Evolutionary conservation across 352 stramenopile species (phyloP).

Genomic region (Phytophthora citricola): DNA sequence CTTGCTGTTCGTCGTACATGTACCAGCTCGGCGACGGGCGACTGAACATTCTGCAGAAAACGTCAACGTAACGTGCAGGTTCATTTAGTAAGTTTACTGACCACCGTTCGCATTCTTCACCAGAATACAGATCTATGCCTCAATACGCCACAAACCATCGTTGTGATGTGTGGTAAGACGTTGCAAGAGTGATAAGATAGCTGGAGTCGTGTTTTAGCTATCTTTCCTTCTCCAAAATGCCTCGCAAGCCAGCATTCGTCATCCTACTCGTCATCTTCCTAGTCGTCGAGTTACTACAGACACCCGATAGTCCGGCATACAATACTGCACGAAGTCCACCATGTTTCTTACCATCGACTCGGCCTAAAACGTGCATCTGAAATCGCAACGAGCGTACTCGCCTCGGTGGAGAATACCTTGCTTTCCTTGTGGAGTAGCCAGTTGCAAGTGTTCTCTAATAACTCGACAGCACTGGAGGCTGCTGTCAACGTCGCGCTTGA

Average conservation of each 20-base stretch:
- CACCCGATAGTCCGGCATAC: no score
- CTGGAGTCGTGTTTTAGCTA: no score
- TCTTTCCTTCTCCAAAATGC: slow-evolving; percentile 6
- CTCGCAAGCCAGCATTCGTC: neutral
- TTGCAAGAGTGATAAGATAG: no score
- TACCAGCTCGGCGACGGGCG: neutral
- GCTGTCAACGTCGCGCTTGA: no score
- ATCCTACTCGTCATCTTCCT: slow-evolving; percentile 3
- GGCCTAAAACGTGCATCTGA: neutral
- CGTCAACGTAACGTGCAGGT: neutral
- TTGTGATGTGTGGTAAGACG: neutral
- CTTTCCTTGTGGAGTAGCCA: no score
- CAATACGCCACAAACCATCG: no score
- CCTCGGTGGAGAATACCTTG: no score
- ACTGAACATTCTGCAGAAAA: neutral
- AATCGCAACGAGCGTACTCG: neutral
- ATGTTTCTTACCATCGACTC: neutral
- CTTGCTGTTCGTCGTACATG: no score
- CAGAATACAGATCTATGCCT: no score
- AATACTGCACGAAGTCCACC: neutral
- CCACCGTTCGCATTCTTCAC: no score
- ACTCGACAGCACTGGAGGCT: no score
- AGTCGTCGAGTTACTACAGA: neutral
- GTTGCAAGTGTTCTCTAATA: no score
- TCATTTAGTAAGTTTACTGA: neutral